Evolutionary conservation across 2,329 filamentous ascomycete genomes (phyloP).

Genomic region (Coniochaeta ligniaria): DNA sequence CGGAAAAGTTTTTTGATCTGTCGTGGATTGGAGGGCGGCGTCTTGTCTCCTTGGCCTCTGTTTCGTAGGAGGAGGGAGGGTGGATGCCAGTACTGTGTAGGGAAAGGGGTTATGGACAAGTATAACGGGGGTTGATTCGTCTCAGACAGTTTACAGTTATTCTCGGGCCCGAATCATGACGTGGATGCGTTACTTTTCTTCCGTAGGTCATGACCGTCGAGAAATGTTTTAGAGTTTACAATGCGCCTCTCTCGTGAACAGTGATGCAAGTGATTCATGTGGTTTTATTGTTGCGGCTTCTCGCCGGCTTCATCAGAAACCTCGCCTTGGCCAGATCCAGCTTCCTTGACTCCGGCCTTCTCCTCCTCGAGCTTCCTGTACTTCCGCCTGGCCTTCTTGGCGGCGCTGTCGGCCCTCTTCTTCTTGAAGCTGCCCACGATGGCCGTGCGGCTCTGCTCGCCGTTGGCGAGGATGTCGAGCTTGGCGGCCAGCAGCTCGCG

Average conservation of each 20-base stretch:
- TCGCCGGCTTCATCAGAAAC: not conserved
- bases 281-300: not conserved
- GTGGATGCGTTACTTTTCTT: not conserved
- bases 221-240: not conserved
- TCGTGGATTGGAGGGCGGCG: conserved; percentile 44
- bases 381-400: conserved; percentile 79
- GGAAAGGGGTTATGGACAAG: conserved; percentile 25
- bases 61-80: conserved; percentile 43
- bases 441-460: conserved; percentile 58
- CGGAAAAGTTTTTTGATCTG: conserved; percentile 50
- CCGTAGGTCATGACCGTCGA: not conserved
- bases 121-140: conserved; percentile 1
- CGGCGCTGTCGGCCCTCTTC: conserved; percentile 66
- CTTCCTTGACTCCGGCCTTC: conserved; percentile 15
- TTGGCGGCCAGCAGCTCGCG: conserved; percentile 68
- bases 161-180: conserved; percentile 1
- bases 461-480: conserved; percentile 66
- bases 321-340: not conserved
- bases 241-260: not conserved
- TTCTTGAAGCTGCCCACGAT: conserved; percentile 57
- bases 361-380: conserved; percentile 56
- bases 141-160: conserved; percentile 1
- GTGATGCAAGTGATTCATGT: not conserved
- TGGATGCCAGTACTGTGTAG: conserved; percentile 33
- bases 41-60: conserved; percentile 35